These are phyloP conservation scores for Conoideocrella luteorostrata DNA, from an alignment of 2,329 filamentous ascomycete species.

Conservation along the genomic window DNA sequence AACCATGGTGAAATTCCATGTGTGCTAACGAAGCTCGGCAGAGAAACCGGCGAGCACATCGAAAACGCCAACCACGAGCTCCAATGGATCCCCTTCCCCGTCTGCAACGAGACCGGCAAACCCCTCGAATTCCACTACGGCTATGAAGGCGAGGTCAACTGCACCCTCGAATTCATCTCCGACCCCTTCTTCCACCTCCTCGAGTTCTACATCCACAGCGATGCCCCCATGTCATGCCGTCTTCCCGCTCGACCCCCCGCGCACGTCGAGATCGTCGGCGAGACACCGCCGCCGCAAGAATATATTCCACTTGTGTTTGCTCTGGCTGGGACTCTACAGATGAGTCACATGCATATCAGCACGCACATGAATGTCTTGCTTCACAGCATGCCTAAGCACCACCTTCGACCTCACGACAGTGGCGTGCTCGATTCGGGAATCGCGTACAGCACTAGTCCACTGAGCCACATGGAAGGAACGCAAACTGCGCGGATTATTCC, in stretches of 20 bases:
- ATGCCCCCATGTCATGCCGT: slow-evolving; percentile 87
- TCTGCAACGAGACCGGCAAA: slow-evolving; percentile 78
- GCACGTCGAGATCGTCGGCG: slow-evolving; percentile 49
- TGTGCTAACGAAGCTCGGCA: slow-evolving; percentile 71
- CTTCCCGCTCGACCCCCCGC: slow-evolving; percentile 68
- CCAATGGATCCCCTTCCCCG: slow-evolving; percentile 85
- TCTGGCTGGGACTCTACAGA: slow-evolving; percentile 80
- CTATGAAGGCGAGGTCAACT: slow-evolving; percentile 73
- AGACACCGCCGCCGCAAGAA: slow-evolving; percentile 42
- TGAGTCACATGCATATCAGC: slow-evolving; percentile 83
- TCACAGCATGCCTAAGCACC: slow-evolving; percentile 60
- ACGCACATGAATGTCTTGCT: slow-evolving; percentile 86
- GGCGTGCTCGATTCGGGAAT: slow-evolving; percentile 82
- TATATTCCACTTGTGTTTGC: slow-evolving; percentile 86
- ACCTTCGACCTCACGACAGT: slow-evolving; percentile 56
- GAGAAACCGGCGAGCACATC: slow-evolving; percentile 85
- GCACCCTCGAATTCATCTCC: slow-evolving; percentile 69
- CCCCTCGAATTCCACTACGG: slow-evolving; percentile 86
- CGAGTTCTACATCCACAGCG: slow-evolving; percentile 97
- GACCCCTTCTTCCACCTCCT: slow-evolving; percentile 82
- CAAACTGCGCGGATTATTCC: slow-evolving; percentile 67
- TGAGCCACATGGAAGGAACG: slow-evolving; percentile 51
- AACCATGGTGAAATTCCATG: no score
- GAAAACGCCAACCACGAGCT: slow-evolving; percentile 74
- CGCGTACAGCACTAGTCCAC: slow-evolving; percentile 75